phyloP scores from a whole-genome alignment of 495 filamentous ascomycete genomes.

The Hypoxylon fuscum region DNA sequence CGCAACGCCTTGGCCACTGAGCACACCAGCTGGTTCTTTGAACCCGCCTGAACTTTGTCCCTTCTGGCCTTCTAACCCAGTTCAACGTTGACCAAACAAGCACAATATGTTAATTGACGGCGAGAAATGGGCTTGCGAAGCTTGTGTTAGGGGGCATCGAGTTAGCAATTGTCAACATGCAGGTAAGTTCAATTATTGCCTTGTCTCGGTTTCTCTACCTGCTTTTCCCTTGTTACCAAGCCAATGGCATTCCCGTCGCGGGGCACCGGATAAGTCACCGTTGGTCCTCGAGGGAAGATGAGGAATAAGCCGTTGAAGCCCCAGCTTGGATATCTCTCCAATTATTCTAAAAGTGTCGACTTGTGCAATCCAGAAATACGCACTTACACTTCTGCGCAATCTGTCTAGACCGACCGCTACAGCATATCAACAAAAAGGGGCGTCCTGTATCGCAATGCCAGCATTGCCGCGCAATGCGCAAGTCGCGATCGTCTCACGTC shows the following conservation, averaged over 20 bases:
- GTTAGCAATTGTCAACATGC: slow-evolving; percentile 94
- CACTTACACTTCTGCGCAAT: slow-evolving; percentile 42
- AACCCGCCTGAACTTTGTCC: slow-evolving; percentile 18
- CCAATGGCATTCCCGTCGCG: slow-evolving; percentile 43
- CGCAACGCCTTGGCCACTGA: slow-evolving; percentile 50
- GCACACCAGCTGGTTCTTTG: slow-evolving; percentile 37
- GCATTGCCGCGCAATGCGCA: slow-evolving; percentile 96
- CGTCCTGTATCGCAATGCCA: slow-evolving; percentile 98
- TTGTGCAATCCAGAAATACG: background rate
- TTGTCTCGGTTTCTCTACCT: slow-evolving; percentile 14
- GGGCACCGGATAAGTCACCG: slow-evolving; percentile 39
- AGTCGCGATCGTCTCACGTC: slow-evolving; percentile 93
- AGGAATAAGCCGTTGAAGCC: background rate
- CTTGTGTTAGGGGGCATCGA: slow-evolving; percentile 91
- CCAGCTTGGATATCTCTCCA: slow-evolving; percentile 6
- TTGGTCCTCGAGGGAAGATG: slow-evolving; percentile 13
- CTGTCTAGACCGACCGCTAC: slow-evolving; percentile 83
- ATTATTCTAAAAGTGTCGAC: background rate
- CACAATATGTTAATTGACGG: slow-evolving; percentile 80
- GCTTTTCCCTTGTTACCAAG: slow-evolving; percentile 29
- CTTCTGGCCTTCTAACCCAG: slow-evolving; percentile 6
- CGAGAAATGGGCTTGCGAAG: slow-evolving; percentile 92
- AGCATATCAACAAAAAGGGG: slow-evolving; percentile 98
- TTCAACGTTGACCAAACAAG: slow-evolving; percentile 9
- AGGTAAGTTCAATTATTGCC: slow-evolving; percentile 67